These are phyloP conservation scores for Penicillium mononematosum DNA, from an alignment of 495 filamentous ascomycete species.

Conservation along the genomic window DNA sequence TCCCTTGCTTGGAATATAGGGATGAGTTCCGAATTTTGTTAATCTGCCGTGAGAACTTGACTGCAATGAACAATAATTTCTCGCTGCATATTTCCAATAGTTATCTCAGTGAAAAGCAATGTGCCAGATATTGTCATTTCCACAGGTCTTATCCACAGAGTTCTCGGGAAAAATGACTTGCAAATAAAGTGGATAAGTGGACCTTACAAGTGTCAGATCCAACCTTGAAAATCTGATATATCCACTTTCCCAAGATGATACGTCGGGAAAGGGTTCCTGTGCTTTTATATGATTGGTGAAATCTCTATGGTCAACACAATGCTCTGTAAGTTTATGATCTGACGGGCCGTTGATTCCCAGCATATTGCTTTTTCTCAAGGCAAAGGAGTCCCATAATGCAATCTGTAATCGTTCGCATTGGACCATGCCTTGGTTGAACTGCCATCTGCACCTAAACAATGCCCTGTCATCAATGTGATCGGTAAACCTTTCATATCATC, in stretches of 20 bases:
- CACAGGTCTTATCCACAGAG: not conserved
- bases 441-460: not conserved
- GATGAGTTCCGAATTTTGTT: not conserved
- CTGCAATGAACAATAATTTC: not conserved
- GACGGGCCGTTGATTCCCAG: slow-evolving; percentile 1
- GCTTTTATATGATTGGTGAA: not conserved
- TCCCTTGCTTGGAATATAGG: slow-evolving; percentile 7
- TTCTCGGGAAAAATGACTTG: not conserved
- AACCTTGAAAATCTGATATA: slow-evolving; percentile 8
- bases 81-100: not conserved
- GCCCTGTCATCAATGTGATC: slow-evolving; percentile 10
- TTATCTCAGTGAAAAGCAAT: not conserved
- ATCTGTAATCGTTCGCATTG: slow-evolving; percentile 11
- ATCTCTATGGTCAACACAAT: slow-evolving; percentile 1
- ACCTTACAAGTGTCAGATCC: not conserved
- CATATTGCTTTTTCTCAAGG: slow-evolving; percentile 8
- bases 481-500: not conserved
- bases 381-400: not conserved
- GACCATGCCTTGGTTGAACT: slow-evolving; percentile 4
- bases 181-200: slow-evolving; percentile 12
- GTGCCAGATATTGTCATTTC: not conserved
- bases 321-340: slow-evolving; percentile 3
- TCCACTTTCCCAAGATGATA: slow-evolving; percentile 9
- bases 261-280: slow-evolving; percentile 5
- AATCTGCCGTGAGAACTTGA: not conserved